These are phyloP conservation scores for Venturia oleaginea DNA, from an alignment of 2,329 filamentous ascomycete species.

Conservation along the genomic window DNA sequence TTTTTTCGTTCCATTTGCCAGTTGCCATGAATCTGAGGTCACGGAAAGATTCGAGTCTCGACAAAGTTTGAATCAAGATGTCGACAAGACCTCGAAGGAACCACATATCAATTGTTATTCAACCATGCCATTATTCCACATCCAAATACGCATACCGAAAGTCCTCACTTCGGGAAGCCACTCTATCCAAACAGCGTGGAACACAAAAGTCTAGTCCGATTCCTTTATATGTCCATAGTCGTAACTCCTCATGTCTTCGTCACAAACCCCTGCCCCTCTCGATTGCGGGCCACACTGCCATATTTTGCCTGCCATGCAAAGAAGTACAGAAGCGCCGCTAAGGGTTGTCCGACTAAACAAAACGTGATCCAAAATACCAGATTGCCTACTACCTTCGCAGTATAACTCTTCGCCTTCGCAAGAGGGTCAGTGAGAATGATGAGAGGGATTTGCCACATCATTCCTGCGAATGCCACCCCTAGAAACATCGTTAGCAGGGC, in stretches of 20 bases:
- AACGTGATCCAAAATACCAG: conserved; percentile 96
- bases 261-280: background rate
- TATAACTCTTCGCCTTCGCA: conserved; percentile 59
- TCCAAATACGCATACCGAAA: background rate
- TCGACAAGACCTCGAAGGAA: background rate
- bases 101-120: background rate
- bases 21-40: background rate
- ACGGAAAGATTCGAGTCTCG: background rate
- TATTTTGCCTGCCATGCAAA: conserved; percentile 99
- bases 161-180: background rate
- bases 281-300: conserved; percentile 36
- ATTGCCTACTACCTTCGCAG: conserved; percentile 77
- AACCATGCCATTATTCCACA: background rate
- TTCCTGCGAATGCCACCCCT: conserved; percentile 88
- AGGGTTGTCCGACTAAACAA: conserved; percentile 87
- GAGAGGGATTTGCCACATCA: conserved; percentile 86
- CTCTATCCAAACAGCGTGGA: background rate
- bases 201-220: background rate
- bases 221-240: background rate
- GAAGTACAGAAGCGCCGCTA: conserved; percentile 88
- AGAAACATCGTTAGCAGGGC: conserved; percentile 16
- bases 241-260: background rate
- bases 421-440: conserved; percentile 66
- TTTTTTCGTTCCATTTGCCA: background rate
- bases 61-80: background rate